Evolutionary conservation across 441 rosid genomes (phyloP).

Genomic region (Breynia disticha): DNA sequence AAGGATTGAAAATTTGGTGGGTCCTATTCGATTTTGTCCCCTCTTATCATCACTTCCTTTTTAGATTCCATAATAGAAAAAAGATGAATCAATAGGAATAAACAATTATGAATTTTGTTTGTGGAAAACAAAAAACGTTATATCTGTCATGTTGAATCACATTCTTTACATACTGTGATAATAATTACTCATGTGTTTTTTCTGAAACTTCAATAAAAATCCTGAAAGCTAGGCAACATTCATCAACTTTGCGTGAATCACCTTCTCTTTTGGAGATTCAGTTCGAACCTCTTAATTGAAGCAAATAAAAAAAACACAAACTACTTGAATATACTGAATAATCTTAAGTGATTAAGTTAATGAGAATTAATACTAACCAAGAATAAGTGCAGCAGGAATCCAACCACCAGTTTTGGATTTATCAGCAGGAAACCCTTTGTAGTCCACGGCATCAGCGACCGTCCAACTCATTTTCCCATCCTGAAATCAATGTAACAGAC

Average conservation of each 20-base stretch:
- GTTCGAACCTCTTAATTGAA: not conserved
- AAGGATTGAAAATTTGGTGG: not conserved
- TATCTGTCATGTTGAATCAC: not conserved
- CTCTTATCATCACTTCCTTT: not conserved
- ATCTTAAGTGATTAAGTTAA: too few relatives aligned
- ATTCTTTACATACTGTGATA: too few relatives aligned
- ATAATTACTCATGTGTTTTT: not conserved
- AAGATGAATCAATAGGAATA: not conserved
- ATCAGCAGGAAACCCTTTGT: constrained; percentile 46
- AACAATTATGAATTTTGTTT: not conserved
- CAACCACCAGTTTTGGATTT: constrained; percentile 63
- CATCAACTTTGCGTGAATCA: constrained; percentile 15
- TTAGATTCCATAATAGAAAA: not conserved
- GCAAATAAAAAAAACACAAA: not conserved
- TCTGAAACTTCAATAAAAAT: not conserved
- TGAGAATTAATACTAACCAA: constrained; percentile 23
- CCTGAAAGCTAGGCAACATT: not conserved
- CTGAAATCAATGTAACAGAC: constrained; percentile 14
- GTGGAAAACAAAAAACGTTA: too few relatives aligned
- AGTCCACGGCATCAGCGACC: constrained; percentile 44
- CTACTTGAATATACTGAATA: not conserved
- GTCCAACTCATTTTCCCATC: constrained; percentile 43
- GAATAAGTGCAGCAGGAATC: constrained; percentile 49
- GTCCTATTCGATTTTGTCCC: not conserved
- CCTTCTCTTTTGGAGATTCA: too few relatives aligned